Base-by-base conservation (phyloP, 768 basidiomycete species). In the Trametes maxima region DNA sequence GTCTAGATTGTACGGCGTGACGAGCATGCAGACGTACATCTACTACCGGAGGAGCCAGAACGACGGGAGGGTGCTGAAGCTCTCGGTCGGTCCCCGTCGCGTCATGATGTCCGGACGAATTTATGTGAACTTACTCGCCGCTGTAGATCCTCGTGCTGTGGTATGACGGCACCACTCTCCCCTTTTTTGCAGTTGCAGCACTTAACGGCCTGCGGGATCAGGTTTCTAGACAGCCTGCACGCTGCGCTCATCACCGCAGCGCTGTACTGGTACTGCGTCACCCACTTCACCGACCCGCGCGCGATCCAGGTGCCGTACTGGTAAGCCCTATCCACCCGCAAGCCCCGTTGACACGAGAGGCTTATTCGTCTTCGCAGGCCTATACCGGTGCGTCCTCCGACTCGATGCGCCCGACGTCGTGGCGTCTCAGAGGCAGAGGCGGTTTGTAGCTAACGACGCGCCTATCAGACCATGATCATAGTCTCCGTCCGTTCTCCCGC, bases 181-280 rank as follows among this genome's bases (percentile, higher is more conserved):
- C n/a, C 11, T 39, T 16, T n/a, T 36, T 13, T 19, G 21, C 19
- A 19, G 12, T 19, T 19, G 22, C 36, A 39, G 11, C 0, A 36
- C 28, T 35, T 5, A 44, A 16, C 12, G 42, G 21, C 14, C 24
- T 16, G 10, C 22, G 17, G 5, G 3, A 33, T 33, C 43, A 60
- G 59, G 59, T 48, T 54, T n/a, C 52, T 60, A 12, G 59, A 60
- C 28, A 48, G 37, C 19, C 39, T 60, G 7, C 59, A 60, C 28
- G 59, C 53, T 3, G 59, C 45, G n/a, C 37, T 60, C 33, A 54
- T 60, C 52, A 60, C 59, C 11, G 53, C 24, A n/a, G 59, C 59
- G 10, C 47, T 60, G n/a, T 60, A 60, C 28, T 54, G 53, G 46
- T 60, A 60, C 28, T 47, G 52, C 28, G 24, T 60, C 25, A 54